These are phyloP conservation scores for Omphalotus guepiniiformis DNA, from an alignment of 768 basidiomycete genomes.

Conservation along the genomic window DNA sequence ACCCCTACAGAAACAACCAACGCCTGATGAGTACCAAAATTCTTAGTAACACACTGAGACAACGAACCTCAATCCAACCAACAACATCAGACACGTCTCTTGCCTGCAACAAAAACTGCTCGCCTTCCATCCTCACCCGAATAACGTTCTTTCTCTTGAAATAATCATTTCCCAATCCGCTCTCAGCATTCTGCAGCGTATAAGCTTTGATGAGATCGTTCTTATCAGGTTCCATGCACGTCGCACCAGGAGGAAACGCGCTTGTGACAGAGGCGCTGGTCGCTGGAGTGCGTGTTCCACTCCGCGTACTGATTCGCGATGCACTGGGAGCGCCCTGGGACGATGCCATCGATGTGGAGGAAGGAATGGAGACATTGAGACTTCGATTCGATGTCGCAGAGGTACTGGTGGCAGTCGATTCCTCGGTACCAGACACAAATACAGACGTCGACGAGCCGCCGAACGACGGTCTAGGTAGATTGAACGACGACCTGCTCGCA, in stretches of 20 bases:
- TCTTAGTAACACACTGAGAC: not conserved
- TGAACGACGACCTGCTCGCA: constrained; percentile 28
- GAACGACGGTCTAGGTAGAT: constrained; percentile 24
- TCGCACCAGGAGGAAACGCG: constrained; percentile 17
- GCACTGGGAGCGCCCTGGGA: not conserved
- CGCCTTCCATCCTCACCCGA: constrained; percentile 85
- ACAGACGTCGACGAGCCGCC: not conserved
- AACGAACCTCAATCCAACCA: constrained; percentile 88
- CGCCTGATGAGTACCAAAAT: not conserved
- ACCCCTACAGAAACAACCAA: constrained; percentile 41
- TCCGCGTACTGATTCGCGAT: not conserved
- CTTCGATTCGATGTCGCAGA: not conserved
- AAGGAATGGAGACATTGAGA: constrained; percentile 5
- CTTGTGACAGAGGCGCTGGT: constrained; percentile 10
- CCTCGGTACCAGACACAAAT: no score
- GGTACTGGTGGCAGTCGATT: not conserved
- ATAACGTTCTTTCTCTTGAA: constrained; percentile 92
- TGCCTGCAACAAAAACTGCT: constrained; percentile 95
- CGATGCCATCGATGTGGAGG: not conserved
- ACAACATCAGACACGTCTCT: constrained; percentile 81
- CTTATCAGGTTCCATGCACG: constrained; percentile 37
- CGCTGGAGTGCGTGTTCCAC: constrained; percentile 9
- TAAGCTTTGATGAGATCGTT: constrained; percentile 65
- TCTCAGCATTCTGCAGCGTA: constrained; percentile 86
- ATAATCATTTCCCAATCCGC: constrained; percentile 94